Conservation (phyloP, 129 eudicot genomes). For the Solidago caesia region DNA sequence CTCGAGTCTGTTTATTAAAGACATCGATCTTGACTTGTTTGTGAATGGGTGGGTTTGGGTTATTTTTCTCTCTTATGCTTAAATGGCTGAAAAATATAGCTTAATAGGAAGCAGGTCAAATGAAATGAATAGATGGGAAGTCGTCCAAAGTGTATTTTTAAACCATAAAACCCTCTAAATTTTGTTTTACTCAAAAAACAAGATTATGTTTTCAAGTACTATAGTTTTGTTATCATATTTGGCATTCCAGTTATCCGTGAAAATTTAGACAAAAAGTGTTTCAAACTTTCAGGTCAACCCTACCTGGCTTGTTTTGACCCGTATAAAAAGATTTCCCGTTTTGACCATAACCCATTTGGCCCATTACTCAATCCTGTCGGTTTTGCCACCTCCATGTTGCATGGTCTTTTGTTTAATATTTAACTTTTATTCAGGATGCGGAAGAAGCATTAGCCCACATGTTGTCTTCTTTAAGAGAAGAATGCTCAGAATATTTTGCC, state of each 20-base stretch:
- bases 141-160: neutral
- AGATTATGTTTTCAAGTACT: no score
- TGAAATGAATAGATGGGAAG: neutral
- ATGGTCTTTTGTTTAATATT: slow-evolving; percentile 2
- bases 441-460: slow-evolving; percentile 89
- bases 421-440: slow-evolving; percentile 67
- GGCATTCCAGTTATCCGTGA: neutral
- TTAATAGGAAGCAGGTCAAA: neutral
- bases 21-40: neutral
- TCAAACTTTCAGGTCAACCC: neutral
- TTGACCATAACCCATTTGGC: neutral
- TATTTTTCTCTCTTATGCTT: neutral
- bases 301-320: neutral
- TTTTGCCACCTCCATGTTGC: neutral
- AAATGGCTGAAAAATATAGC: neutral
- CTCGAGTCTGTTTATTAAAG: neutral
- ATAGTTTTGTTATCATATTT: neutral
- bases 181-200: no score
- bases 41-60: neutral
- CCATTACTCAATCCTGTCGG: neutral
- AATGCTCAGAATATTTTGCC: slow-evolving; percentile 54
- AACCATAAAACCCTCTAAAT: neutral
- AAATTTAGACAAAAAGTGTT: neutral
- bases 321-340: neutral
- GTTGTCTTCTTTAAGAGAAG: slow-evolving; percentile 85